These are phyloP conservation scores for Saitozyma podzolica DNA, from an alignment of 768 basidiomycete species.

Conservation along the genomic window DNA sequence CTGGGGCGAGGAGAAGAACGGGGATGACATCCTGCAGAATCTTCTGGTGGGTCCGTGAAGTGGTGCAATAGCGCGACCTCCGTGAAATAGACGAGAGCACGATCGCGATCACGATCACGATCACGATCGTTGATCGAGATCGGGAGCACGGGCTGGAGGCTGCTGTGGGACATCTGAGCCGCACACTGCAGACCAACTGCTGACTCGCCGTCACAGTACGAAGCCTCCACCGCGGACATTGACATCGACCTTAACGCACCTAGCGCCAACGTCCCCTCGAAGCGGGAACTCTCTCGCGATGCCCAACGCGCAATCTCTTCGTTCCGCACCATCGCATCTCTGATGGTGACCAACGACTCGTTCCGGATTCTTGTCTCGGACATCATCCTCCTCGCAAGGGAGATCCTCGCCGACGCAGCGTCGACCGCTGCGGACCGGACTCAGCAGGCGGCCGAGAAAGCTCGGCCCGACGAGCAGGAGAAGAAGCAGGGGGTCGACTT, in stretches of 20 bases:
- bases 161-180: neutral
- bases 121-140: no score
- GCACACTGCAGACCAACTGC: no score
- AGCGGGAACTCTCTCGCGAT: slow-evolving; percentile 45
- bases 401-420: slow-evolving; percentile 54
- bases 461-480: slow-evolving; percentile 45
- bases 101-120: no score
- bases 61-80: neutral
- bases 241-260: slow-evolving; percentile 42
- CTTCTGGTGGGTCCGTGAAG: slow-evolving; percentile 42
- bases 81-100: no score
- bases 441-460: slow-evolving; percentile 45
- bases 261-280: slow-evolving; percentile 15
- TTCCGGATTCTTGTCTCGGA: slow-evolving; percentile 53
- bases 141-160: no score
- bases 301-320: slow-evolving; percentile 47
- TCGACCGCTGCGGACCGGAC: slow-evolving; percentile 52
- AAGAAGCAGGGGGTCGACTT: slow-evolving; percentile 51
- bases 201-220: slow-evolving; percentile 31
- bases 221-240: slow-evolving; percentile 48
- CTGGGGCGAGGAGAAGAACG: slow-evolving; percentile 54
- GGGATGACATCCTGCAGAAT: slow-evolving; percentile 50
- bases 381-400: slow-evolving; percentile 50
- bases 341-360: slow-evolving; percentile 51
- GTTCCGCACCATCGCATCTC: slow-evolving; percentile 50